Evolutionary conservation across 768 basidiomycete species (phyloP).

Genomic region (Lenzites betulinus): DNA sequence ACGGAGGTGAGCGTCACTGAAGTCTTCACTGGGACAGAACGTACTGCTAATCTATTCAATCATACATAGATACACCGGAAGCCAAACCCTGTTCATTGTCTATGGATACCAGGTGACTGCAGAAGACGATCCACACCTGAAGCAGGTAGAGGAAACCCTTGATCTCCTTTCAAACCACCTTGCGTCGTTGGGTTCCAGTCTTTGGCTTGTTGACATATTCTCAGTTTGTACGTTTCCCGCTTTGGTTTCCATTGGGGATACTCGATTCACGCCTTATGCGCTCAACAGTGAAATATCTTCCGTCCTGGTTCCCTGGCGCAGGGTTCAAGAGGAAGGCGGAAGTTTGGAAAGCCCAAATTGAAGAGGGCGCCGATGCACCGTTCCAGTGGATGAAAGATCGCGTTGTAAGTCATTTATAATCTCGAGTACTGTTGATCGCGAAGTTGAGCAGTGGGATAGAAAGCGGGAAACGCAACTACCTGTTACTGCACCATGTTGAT

Average conservation of each 20-base stretch:
- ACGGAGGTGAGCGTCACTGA: not conserved
- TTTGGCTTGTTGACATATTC: constrained; percentile 17
- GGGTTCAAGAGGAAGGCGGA: constrained; percentile 20
- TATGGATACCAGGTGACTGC: constrained; percentile 13
- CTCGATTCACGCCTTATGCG: not conserved
- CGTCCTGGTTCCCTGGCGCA: constrained; percentile 25
- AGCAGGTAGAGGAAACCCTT: not conserved
- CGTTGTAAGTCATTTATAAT: no score
- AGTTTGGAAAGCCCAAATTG: not conserved
- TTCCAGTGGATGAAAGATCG: not conserved
- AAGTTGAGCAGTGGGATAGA: no score
- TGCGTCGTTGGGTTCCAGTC: not conserved
- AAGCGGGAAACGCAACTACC: not conserved
- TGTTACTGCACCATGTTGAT: constrained; percentile 24
- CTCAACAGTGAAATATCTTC: constrained; percentile 23
- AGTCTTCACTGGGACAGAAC: no score
- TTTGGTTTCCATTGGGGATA: no score
- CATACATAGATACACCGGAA: not conserved
- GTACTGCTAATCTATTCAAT: no score
- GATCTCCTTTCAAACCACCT: constrained; percentile 16
- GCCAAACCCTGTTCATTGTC: constrained; percentile 1
- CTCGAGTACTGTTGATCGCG: not conserved
- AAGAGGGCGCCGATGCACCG: not conserved
- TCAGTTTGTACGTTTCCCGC: not conserved
- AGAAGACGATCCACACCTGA: constrained; percentile 8